Evolutionary conservation across 169 alveolate genomes (phyloP).

Genomic region (Plasmodium cynomolgi): DNA sequence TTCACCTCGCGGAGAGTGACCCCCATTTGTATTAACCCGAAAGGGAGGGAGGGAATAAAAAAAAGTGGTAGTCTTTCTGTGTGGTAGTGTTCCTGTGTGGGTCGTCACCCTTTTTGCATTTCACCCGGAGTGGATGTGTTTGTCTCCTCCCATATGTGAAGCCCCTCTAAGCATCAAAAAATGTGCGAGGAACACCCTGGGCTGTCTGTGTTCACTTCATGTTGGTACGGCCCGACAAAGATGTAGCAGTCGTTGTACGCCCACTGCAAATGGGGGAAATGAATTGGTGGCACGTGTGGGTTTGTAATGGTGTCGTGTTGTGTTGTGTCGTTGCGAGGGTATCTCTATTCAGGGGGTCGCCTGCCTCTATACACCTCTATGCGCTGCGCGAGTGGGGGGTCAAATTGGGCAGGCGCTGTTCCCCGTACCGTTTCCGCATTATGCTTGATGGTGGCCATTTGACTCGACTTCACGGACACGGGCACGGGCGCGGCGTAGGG

Average conservation of each 20-base stretch:
- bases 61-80: slow-evolving; percentile 6
- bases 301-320: not conserved
- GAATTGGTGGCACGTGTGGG: not conserved
- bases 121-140: not conserved
- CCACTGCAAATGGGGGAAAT: slow-evolving; percentile 28
- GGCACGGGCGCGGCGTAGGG: slow-evolving; percentile 55
- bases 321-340: not conserved
- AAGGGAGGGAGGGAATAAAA: not conserved
- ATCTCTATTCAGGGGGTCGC: not conserved
- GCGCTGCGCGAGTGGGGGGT: too few relatives aligned
- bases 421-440: slow-evolving; percentile 52
- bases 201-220: slow-evolving; percentile 32
- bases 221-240: slow-evolving; percentile 56
- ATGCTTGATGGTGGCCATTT: slow-evolving; percentile 64
- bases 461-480: slow-evolving; percentile 48
- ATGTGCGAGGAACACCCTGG: slow-evolving; percentile 29
- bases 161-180: not conserved
- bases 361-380: not conserved
- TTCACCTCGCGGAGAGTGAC: not conserved
- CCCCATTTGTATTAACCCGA: not conserved
- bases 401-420: not conserved
- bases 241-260: slow-evolving; percentile 65
- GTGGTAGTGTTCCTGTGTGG: not conserved
- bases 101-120: not conserved
- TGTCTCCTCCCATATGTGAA: not conserved